Base-by-base conservation (phyloP, 148 eudicot genomes). In the Fallopia convolvulus region DNA sequence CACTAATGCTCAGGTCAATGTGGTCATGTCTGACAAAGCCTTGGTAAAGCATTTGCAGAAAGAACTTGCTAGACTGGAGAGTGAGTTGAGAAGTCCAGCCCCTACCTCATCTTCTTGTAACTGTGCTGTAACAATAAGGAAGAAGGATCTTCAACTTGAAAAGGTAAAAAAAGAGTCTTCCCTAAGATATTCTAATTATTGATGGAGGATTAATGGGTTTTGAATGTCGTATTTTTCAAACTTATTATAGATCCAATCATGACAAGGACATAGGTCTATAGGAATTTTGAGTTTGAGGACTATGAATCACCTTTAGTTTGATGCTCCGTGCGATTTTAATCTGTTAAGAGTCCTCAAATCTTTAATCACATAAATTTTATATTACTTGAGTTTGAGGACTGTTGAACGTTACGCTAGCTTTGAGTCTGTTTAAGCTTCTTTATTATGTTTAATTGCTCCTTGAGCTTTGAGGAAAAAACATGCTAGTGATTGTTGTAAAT, bases 11-110 rank as follows among this genome's bases (percentile, higher is more conserved):
- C 89, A 92, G 82, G 98, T 94, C 84, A 94, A 94, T 79, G 98
- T 94, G 11, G 97, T 94, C 77, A 90, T 94, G 98, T 94, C 98
- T 61, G 98, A 94, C 70, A 94, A 94, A 85, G 98, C 98, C 77
- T 85, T 94, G 88, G 98, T 94, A 74, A 94, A 94, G 74, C 98
- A 94, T 80, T 85, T 94, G 85, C 98, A 92, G 74, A 90, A 87
- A 78, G 98, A 94, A 83, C 79, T 94, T 81, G 97, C 98, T 36
- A 82, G 98, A 80, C 80, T 94, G 81, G 98, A 94, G 84, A 89
- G 83, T 77, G 98, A 94, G 84, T 74, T 94, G 55, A 89, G 82
- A 85, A 84, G 88, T 76, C 98, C 98, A 23, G 94, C 82, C 50
- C 89, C 97, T 44, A 79, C 89, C 17, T 86, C 86, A 20, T 88